A percentile compares a stretch with the other conserved stretches of the same genome.
Conservation (phyloP, 2,329 filamentous ascomycete genomes). For the Dryadomyces quercivorus region DNA sequence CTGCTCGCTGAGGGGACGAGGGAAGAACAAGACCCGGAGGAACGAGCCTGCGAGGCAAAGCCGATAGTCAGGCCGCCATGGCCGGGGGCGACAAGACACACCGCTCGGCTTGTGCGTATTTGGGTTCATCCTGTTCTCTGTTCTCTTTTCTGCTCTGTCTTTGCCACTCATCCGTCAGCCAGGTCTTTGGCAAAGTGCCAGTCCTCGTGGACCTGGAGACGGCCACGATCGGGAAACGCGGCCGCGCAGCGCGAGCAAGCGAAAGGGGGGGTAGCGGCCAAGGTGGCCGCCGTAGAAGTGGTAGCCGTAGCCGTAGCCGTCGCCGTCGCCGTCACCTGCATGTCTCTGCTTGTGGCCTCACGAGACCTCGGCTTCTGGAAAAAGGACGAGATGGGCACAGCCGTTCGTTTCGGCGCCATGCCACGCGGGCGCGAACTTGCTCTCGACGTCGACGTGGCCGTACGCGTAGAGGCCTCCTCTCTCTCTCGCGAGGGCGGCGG, state of each 20-base stretch:
- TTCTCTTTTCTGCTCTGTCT: background rate
- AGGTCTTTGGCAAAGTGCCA: slow-evolving; percentile 92
- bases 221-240: slow-evolving; percentile 42
- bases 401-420: background rate
- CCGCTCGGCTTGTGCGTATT: background rate
- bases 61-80: background rate
- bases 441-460: too few relatives aligned
- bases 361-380: background rate
- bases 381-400: slow-evolving; percentile 9
- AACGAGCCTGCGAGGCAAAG: background rate
- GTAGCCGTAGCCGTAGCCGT: background rate
- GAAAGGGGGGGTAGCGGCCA: background rate
- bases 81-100: background rate
- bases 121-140: background rate
- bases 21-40: background rate
- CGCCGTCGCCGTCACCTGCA: too few relatives aligned
- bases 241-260: slow-evolving; percentile 55
- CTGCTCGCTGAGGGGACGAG: background rate
- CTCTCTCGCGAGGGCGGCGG: background rate
- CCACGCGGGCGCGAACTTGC: background rate
- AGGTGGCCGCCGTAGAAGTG: background rate
- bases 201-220: slow-evolving; percentile 67
- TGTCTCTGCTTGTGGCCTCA: background rate
- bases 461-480: background rate
- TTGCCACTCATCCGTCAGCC: slow-evolving; percentile 36